Evolutionary conservation across 2,329 filamentous ascomycete species (phyloP), one percentile per base, ranked within the genome.

Genomic region (Emergomyces orientalis): DNA sequence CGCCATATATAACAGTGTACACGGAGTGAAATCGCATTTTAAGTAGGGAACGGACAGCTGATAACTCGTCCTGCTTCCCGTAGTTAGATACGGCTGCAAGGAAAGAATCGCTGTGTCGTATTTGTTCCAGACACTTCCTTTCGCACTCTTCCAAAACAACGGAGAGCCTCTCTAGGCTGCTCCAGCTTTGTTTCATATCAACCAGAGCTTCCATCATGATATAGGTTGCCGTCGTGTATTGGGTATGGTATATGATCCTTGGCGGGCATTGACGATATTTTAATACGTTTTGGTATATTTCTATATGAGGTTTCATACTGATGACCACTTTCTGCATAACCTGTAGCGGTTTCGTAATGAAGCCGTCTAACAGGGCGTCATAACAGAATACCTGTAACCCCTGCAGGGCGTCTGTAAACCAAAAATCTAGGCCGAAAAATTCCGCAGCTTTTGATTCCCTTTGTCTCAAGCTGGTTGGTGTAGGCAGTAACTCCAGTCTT

Each of bases 241-340:
- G 58, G 19, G 66, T 63, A 32, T 67, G 66, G 54, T 64, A 67
- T 30, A 67, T 64, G 11, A 60, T 54, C 22, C 41, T 61, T 11
- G 63, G 62, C n/a, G 61, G 62, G n/a, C 61, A 67, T 39, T 39
- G 58, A 3, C 60, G 56, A n/a, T 54, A 45, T 41, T 62, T 54
- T n/a, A 66, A 56, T 8, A 67, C 8, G 45, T 32, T 41, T 39
- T 63, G 63, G 49, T 62, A 67, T 5, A 58, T 47, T 4, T 65
- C 62, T n/a, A 67, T 60, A 34, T 63, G 63, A 8, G 63, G 54
- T 30, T 59, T 61, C 41, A 66, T 57, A 25, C 37, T 52, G 2
- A 49, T 27, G 22, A 64, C 47, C 19, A 65, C 47, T 37, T 61
- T 32, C 13, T 60, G 56, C 37, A 66, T 34, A n/a, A n/a, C 34